phyloP scores from a whole-genome alignment of 345 rosid species.

The Physaria fendleri region DNA sequence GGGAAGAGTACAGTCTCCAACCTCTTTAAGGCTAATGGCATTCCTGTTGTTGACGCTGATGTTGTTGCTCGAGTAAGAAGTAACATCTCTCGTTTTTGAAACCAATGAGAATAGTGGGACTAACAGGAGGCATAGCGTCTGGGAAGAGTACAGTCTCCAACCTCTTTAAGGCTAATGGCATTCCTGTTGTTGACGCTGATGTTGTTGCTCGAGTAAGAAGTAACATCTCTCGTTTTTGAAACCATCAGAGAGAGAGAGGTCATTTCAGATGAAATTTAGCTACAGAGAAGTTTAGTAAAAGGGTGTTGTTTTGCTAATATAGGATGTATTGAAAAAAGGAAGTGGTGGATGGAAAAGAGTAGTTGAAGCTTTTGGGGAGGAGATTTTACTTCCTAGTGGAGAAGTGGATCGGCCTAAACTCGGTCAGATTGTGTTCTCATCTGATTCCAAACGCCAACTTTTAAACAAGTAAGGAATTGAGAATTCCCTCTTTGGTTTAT shows the following conservation, averaged over 20 bases:
- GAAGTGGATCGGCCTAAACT: constrained; percentile 68
- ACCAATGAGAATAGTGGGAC: constrained; percentile 66
- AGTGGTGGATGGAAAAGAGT: constrained; percentile 56
- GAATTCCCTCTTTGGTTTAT: neutral
- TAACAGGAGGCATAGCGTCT: constrained; percentile 88
- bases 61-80: constrained; percentile 80
- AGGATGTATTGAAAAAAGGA: constrained; percentile 65
- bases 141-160: constrained; percentile 89
- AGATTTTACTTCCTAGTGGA: constrained; percentile 46
- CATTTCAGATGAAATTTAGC: neutral
- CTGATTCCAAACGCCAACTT: constrained; percentile 67
- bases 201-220: constrained; percentile 79
- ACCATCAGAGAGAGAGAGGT: neutral
- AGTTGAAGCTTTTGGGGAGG: constrained; percentile 56
- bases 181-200: constrained; percentile 83
- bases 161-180: constrained; percentile 58
- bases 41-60: constrained; percentile 83
- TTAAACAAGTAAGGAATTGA: constrained; percentile 47
- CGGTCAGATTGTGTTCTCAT: constrained; percentile 82
- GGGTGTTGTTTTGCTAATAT: constrained; percentile 5
- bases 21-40: constrained; percentile 58
- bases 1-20: constrained; percentile 89
- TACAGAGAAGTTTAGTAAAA: neutral
- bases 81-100: constrained; percentile 9
- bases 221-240: constrained; percentile 8